Conservation (phyloP, 1,284 basidiomycete genomes). For the Rhodotorula sp. region DNA sequence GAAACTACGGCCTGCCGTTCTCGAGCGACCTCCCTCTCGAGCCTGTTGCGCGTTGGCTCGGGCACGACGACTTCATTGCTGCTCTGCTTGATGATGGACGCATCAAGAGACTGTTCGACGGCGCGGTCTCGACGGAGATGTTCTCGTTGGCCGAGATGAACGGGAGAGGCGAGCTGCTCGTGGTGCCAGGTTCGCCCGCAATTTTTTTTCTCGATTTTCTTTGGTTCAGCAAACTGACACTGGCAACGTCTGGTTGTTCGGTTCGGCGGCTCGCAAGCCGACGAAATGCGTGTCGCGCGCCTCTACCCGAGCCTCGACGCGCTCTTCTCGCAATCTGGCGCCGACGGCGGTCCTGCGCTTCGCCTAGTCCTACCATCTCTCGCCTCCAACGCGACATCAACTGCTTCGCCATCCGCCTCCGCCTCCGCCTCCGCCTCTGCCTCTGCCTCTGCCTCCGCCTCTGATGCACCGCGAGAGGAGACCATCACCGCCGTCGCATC, state of each 20-base stretch:
- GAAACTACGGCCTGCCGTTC: neutral
- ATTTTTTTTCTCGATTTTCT: neutral
- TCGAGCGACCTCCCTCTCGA: neutral
- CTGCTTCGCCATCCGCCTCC: neutral
- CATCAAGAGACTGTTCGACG: neutral
- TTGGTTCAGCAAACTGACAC: too few species aligned
- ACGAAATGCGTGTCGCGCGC: neutral
- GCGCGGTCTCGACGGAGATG: neutral
- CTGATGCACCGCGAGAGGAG: neutral
- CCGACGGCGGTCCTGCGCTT: slow-evolving; percentile 1
- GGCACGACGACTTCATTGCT: slow-evolving; percentile 16
- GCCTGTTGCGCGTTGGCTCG: slow-evolving; percentile 13
- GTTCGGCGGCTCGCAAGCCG: neutral
- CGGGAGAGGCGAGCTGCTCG: slow-evolving; percentile 20
- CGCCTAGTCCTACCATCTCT: neutral
- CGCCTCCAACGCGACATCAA: neutral
- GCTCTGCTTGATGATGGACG: neutral
- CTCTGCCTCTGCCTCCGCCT: neutral
- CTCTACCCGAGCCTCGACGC: neutral
- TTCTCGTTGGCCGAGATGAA: slow-evolving; percentile 10
- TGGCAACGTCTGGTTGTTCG: neutral
- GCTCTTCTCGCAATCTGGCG: neutral
- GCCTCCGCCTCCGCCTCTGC: neutral
- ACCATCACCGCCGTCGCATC: slow-evolving; percentile 4
- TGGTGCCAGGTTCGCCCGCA: neutral